These are phyloP conservation scores for Penicillium sp. DNA, from an alignment of 2,329 filamentous ascomycete genomes.

Conservation along the genomic window DNA sequence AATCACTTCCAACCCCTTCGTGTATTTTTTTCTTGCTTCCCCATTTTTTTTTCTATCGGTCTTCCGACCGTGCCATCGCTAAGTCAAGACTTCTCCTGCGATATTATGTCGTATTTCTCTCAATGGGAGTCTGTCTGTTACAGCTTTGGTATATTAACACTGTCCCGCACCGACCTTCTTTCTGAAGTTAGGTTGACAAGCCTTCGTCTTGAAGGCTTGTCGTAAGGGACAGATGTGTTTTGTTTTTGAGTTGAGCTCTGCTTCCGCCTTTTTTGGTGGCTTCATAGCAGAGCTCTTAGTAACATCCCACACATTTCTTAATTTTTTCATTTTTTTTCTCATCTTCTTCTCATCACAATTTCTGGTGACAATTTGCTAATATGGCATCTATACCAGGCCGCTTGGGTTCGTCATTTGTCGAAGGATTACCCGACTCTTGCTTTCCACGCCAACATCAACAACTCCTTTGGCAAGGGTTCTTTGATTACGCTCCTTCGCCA, in stretches of 20 bases:
- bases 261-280: conserved; percentile 61
- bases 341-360: conserved; percentile 32
- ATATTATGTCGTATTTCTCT: conserved; percentile 53
- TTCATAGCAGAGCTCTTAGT: conserved; percentile 93
- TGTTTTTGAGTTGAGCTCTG: conserved; percentile 95
- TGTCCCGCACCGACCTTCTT: conserved; percentile 66
- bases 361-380: conserved; percentile 33
- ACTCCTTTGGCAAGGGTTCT: conserved; percentile 94
- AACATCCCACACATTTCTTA: conserved; percentile 80
- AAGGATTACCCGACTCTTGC: conserved; percentile 92
- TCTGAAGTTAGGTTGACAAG: conserved; percentile 67
- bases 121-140: conserved; percentile 93
- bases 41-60: background rate
- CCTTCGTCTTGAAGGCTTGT: conserved; percentile 86
- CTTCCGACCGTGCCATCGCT: conserved; percentile 57
- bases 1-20: conserved; percentile 2
- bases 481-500: conserved; percentile 89
- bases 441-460: conserved; percentile 91
- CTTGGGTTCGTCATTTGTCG: conserved; percentile 85
- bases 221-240: conserved; percentile 77
- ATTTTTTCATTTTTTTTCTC: conserved; percentile 17
- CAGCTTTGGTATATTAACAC: conserved; percentile 94
- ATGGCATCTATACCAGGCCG: conserved; percentile 61
- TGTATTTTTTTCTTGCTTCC: background rate
- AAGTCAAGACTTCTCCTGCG: conserved; percentile 82